phyloP scores from a whole-genome alignment of 2,329 filamentous ascomycete species.

The Sporothrix phasma region DNA sequence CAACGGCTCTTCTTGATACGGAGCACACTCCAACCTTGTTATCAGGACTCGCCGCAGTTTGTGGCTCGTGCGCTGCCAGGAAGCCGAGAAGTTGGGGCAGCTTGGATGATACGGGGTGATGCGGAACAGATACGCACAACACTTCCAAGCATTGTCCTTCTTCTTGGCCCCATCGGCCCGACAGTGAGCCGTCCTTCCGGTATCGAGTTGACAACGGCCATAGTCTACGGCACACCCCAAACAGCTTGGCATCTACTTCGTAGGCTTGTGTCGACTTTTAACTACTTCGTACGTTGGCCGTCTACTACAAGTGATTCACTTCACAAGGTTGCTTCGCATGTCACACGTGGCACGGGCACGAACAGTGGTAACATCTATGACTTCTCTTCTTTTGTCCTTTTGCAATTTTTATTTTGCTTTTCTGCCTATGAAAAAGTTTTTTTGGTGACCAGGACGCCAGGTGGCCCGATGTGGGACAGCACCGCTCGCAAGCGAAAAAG shows the following conservation, averaged over 20 bases:
- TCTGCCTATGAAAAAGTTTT: slow-evolving; percentile 6
- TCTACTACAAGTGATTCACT: no score
- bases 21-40: neutral
- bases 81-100: no score
- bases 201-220: neutral
- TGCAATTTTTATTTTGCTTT: slow-evolving; percentile 16
- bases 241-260: neutral
- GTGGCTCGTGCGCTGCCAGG: neutral
- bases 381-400: slow-evolving; percentile 11
- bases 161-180: neutral
- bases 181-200: neutral
- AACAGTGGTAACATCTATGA: slow-evolving; percentile 6
- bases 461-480: neutral
- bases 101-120: no score
- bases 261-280: neutral
- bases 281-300: no score
- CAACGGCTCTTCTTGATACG: neutral
- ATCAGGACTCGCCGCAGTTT: neutral
- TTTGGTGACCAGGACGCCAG: slow-evolving; percentile 16
- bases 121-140: neutral
- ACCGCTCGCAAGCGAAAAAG: neutral
- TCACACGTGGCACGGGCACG: neutral
- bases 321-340: neutral
- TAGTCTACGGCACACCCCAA: neutral
- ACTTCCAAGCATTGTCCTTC: neutral